phyloP scores from a whole-genome alignment of 768 basidiomycete species.

The Suillus spraguei region DNA sequence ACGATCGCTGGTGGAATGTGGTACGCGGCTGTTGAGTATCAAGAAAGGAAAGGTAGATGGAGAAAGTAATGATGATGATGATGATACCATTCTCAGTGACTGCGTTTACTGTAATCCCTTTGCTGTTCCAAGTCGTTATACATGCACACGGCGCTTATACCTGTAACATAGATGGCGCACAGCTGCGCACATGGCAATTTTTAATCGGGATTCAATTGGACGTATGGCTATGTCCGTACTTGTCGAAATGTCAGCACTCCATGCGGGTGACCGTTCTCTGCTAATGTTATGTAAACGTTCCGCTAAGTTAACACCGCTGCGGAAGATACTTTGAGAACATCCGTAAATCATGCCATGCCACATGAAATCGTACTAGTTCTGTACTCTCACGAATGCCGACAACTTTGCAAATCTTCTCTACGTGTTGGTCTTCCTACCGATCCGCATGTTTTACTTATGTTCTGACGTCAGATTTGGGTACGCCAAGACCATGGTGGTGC shows the following conservation, averaged over 20 bases:
- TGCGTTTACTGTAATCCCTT: not conserved
- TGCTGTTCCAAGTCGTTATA: not conserved
- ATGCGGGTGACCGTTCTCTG: too few species aligned
- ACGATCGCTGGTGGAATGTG: constrained; percentile 87
- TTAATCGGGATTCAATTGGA: not conserved
- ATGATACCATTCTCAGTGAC: not conserved
- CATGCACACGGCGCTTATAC: not conserved
- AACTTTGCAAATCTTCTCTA: too few species aligned
- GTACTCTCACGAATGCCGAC: too few species aligned
- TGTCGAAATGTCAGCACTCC: not conserved
- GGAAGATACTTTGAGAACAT: too few species aligned
- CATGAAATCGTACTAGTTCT: too few species aligned
- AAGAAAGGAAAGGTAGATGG: constrained; percentile 41
- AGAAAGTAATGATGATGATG: constrained; percentile 1
- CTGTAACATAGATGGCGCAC: not conserved
- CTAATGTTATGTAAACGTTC: too few species aligned
- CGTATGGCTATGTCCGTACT: not conserved
- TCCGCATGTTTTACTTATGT: too few species aligned
- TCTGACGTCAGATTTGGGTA: too few species aligned
- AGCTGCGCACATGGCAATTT: not conserved
- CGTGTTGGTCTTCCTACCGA: too few species aligned
- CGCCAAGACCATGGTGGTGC: too few species aligned
- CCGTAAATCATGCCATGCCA: too few species aligned
- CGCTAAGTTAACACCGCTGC: too few species aligned
- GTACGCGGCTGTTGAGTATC: constrained; percentile 71